Evolutionary conservation across 1,284 basidiomycete species (phyloP), one percentile per base, ranked within the genome.

Genomic region (Microbotryum intermedium): DNA sequence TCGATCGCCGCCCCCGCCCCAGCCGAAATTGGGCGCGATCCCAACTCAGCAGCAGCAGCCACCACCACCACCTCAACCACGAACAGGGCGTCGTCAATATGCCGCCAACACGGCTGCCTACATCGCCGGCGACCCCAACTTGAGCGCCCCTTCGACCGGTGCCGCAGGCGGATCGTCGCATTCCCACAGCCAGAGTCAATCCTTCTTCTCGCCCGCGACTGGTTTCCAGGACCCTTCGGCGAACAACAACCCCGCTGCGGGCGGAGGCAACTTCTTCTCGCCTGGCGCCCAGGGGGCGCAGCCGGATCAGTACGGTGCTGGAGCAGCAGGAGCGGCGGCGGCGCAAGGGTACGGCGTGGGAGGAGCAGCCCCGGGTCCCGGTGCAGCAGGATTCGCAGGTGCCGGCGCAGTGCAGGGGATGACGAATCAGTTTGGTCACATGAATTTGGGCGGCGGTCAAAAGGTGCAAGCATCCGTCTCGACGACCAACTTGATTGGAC

Each of bases 351-450:
- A 53, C 9, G 39, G 21, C 21, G 10, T 10, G 6, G 58, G 45
- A 4, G 56, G 23, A 5, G 53, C 59, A 26, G 43, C 52, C 3
- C 52, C 43, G 20, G 51, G 51, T 18, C 34, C 34, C 34, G 34
- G 43, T 53, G 42, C 23, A 45, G 21, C 42, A 44, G 52, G 25
- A 28, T 25, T n/a, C 20, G 52, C 47, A 18, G 60, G 60, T 4
- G 29, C 39, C 21, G 26, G 44, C 20, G 13, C 47, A 2, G 53
- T 90, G 30, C 83, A 84, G 68, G 82, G 83, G 47, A 79, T 95
- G 66, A 76, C 87, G 9, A 85, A 86, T 70, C 91, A 95, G 76
- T 94, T 97, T 72, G 79, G 84, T 50, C 82, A 86, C 74, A 91
- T 97, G 90, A 85, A 85, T 55, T 77, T 95, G 4, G 60, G 55